phyloP scores from a whole-genome alignment of 345 rosid genomes.

The Syzygium aqueum region DNA sequence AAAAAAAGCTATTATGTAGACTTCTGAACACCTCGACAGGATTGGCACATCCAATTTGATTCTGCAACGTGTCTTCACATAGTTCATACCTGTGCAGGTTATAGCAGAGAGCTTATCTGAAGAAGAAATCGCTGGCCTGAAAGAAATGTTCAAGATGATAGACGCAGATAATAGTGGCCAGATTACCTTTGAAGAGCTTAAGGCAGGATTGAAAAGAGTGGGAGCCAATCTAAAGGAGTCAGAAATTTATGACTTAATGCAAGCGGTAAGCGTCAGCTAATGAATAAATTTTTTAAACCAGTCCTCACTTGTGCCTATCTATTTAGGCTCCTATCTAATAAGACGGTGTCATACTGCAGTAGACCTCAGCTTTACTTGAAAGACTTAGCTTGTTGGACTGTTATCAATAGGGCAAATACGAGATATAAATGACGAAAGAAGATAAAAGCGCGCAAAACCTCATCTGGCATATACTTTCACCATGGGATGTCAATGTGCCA shows the following conservation, averaged over 20 bases:
- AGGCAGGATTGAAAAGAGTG: slow-evolving; percentile 27
- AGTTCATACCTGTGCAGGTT: slow-evolving; percentile 8
- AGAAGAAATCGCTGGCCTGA: slow-evolving; percentile 39
- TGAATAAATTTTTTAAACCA: neutral
- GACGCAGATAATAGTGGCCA: slow-evolving; percentile 37
- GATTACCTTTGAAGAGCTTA: slow-evolving; percentile 36
- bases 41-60: neutral
- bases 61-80: neutral
- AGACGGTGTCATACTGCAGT: neutral
- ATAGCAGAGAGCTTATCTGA: slow-evolving; percentile 43
- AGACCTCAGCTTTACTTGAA: neutral
- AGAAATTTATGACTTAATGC: slow-evolving; percentile 32
- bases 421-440: neutral
- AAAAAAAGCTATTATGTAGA: neutral
- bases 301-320: neutral
- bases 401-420: neutral
- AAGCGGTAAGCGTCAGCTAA: slow-evolving; percentile 21
- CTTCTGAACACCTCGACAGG: neutral
- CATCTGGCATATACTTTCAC: neutral
- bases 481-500: neutral
- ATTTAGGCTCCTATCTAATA: neutral
- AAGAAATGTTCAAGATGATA: slow-evolving; percentile 46
- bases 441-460: neutral
- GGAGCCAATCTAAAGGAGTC: slow-evolving; percentile 35
- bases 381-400: neutral